Evolutionary conservation across 331 rosid species (phyloP).

Genomic region (Malus hybrid): DNA sequence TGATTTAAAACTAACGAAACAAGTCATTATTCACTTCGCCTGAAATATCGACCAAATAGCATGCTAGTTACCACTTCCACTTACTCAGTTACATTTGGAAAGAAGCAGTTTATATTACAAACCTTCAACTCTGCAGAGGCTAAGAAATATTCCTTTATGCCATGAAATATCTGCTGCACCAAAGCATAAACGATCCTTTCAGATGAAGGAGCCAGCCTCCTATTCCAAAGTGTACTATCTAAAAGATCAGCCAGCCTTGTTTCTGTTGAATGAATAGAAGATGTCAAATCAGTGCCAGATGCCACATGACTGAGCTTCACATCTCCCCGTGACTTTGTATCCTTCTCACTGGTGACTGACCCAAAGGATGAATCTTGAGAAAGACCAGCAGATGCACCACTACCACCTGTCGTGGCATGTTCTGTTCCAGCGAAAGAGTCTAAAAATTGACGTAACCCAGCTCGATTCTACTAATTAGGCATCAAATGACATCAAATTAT

Average conservation of each 20-base stretch:
- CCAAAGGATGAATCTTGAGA: conserved; percentile 43
- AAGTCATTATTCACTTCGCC: neutral
- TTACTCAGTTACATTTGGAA: neutral
- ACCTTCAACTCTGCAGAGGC: conserved; percentile 97
- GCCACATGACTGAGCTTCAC: conserved; percentile 93
- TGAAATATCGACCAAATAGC: neutral
- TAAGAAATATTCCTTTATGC: conserved; percentile 88
- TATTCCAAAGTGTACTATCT: conserved; percentile 95
- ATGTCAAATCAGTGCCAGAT: conserved; percentile 57
- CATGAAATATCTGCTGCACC: conserved; percentile 98
- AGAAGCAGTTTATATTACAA: conserved; percentile 21
- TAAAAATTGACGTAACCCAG: conserved; percentile 89
- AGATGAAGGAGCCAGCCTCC: conserved; percentile 97
- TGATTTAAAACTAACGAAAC: neutral
- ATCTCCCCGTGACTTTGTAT: conserved; percentile 59
- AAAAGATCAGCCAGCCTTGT: conserved; percentile 94
- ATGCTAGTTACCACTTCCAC: neutral
- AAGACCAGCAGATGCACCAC: conserved; percentile 31
- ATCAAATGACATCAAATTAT: conserved; percentile 18
- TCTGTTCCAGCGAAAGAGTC: conserved; percentile 96
- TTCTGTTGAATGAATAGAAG: conserved; percentile 63
- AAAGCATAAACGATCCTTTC: conserved; percentile 94
- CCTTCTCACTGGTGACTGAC: conserved; percentile 55
- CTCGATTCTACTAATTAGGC: conserved; percentile 63
- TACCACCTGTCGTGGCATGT: conserved; percentile 38